phyloP scores from a whole-genome alignment of 257 asterid species.

The Vinca minor region DNA sequence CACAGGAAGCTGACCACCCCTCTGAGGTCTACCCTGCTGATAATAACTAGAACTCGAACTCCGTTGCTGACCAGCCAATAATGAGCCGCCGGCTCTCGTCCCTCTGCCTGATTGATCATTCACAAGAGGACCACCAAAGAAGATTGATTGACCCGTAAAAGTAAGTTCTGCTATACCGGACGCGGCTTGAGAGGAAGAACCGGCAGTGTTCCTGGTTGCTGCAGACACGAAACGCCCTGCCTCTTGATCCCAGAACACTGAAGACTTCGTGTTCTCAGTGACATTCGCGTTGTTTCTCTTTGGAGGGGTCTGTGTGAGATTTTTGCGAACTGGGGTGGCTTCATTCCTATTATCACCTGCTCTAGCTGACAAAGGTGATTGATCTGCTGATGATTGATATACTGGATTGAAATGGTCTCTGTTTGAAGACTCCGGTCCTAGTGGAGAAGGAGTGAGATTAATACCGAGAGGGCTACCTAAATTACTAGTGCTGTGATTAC shows the following conservation, averaged over 20 bases:
- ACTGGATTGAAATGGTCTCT: conserved; percentile 62
- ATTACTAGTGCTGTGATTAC: conserved; percentile 60
- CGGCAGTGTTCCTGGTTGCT: conserved; percentile 36
- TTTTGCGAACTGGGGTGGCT: conserved; percentile 11
- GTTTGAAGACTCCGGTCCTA: conserved; percentile 33
- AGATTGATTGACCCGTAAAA: conserved; percentile 74
- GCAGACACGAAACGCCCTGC: conserved; percentile 71
- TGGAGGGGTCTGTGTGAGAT: conserved; percentile 14
- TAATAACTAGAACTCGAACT: conserved; percentile 54
- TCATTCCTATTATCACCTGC: conserved; percentile 25
- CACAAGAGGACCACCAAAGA: conserved; percentile 77
- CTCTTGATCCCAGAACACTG: conserved; percentile 83
- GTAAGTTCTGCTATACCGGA: conserved; percentile 79
- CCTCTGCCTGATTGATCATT: conserved; percentile 46
- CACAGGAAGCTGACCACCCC: conserved; percentile 92
- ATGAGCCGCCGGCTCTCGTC: conserved; percentile 24
- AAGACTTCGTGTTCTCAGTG: conserved; percentile 44
- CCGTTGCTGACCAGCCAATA: conserved; percentile 26
- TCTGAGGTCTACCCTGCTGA: conserved; percentile 77
- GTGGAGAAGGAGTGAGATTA: conserved; percentile 46
- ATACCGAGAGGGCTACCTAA: conserved; percentile 71
- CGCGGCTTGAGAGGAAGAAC: conserved; percentile 46
- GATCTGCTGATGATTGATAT: conserved; percentile 42
- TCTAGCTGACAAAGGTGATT: conserved; percentile 44
- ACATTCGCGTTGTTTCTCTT: conserved; percentile 33